These are phyloP conservation scores for Globisporangium perplexum DNA, from an alignment of 352 stramenopile genomes.

Conservation along the genomic window DNA sequence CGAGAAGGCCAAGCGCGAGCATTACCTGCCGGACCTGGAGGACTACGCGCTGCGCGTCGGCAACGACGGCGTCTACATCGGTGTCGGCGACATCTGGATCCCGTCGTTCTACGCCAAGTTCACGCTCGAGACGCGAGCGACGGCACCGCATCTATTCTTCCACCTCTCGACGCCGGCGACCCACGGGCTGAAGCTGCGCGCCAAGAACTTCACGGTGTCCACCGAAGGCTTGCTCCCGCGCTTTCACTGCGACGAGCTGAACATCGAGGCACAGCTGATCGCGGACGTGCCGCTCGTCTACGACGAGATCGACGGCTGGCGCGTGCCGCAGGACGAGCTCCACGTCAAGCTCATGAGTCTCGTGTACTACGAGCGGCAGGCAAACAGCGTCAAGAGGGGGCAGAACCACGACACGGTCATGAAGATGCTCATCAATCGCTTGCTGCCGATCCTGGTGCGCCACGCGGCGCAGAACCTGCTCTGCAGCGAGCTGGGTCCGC, in stretches of 20 bases:
- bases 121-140: constrained; percentile 54
- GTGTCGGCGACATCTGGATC: constrained; percentile 68
- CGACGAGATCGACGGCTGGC: constrained; percentile 55
- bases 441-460: constrained; percentile 57
- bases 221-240: constrained; percentile 62
- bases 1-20: constrained; percentile 63
- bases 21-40: constrained; percentile 61
- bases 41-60: constrained; percentile 56
- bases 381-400: constrained; percentile 45
- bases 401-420: constrained; percentile 74
- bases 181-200: constrained; percentile 52
- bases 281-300: constrained; percentile 61
- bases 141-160: constrained; percentile 53
- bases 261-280: constrained; percentile 63
- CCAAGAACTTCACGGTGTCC: constrained; percentile 57
- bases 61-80: constrained; percentile 64
- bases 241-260: constrained; percentile 75
- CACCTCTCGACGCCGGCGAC: constrained; percentile 54
- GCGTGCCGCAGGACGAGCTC: constrained; percentile 46
- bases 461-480: constrained; percentile 54
- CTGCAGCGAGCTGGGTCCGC: constrained; percentile 50
- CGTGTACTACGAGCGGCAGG: constrained; percentile 62
- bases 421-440: constrained; percentile 74
- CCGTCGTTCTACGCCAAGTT: constrained; percentile 71
- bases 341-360: constrained; percentile 66